Evolutionary conservation across 768 basidiomycete genomes (phyloP).

Genomic region (Hemileccinum rubropunctum): DNA sequence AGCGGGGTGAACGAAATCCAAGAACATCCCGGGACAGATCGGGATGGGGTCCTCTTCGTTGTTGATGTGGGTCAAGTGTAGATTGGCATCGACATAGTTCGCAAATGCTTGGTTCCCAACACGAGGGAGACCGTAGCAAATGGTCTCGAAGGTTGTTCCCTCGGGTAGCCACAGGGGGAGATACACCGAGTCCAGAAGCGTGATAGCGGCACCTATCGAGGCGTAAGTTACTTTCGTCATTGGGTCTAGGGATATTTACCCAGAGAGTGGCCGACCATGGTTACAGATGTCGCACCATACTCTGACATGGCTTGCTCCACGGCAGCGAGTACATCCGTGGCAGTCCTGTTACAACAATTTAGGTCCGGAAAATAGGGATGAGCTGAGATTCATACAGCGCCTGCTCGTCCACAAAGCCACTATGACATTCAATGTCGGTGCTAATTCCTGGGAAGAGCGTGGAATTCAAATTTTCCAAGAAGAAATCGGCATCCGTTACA

Average conservation of each 20-base stretch:
- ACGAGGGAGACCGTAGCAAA: constrained; percentile 37
- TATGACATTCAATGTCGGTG: constrained; percentile 41
- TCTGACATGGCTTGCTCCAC: constrained; percentile 40
- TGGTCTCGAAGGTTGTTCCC: constrained; percentile 30
- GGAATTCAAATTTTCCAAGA: constrained; percentile 33
- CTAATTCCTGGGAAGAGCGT: constrained; percentile 50
- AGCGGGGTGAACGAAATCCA: constrained; percentile 39
- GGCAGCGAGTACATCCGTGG: constrained; percentile 41
- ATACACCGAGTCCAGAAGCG: constrained; percentile 40
- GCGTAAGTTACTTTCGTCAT: background rate
- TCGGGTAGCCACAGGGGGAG: constrained; percentile 38
- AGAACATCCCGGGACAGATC: constrained; percentile 31
- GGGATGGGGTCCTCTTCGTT: constrained; percentile 46
- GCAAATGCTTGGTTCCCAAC: constrained; percentile 62
- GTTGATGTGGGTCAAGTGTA: constrained; percentile 51
- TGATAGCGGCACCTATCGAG: constrained; percentile 33
- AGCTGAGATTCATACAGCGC: constrained; percentile 34
- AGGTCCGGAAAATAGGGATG: background rate
- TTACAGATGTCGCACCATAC: constrained; percentile 37
- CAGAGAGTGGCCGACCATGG: constrained; percentile 45
- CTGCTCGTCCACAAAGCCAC: constrained; percentile 47
- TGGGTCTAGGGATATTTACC: constrained; percentile 17
- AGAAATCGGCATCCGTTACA: constrained; percentile 43
- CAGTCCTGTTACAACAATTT: constrained; percentile 31
- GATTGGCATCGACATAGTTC: constrained; percentile 48